These are phyloP conservation scores for Cavenderia fasciculata DNA, from an alignment of 78 protist species.

Conservation along the genomic window DNA sequence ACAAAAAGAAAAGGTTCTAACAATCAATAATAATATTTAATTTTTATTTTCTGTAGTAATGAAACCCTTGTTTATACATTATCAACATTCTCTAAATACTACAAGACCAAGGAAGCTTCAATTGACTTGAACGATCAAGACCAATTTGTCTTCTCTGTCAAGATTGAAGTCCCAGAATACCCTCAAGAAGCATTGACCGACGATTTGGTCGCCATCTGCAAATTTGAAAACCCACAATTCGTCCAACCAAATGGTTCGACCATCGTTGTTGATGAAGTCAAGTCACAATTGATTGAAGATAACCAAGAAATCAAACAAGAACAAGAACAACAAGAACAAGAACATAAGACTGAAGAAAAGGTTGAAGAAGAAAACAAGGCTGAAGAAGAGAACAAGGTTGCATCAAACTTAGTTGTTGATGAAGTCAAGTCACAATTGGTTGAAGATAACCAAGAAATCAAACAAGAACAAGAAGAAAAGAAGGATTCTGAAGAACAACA, in stretches of 20 bases:
- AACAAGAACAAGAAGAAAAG: not conserved
- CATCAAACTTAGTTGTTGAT: not conserved
- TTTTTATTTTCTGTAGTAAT: not conserved
- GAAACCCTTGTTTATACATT: slow-evolving; percentile 7
- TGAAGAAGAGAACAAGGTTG: not conserved
- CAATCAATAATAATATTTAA: not conserved
- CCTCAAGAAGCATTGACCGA: no score
- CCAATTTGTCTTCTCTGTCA: not conserved
- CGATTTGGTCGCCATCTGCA: not conserved
- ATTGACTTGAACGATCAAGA: no score
- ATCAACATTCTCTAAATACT: slow-evolving; percentile 17
- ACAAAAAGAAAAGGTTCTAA: not conserved
- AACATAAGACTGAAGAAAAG: no score
- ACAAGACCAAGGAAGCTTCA: slow-evolving; percentile 5
- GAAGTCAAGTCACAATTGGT: not conserved
- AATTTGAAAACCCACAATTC: slow-evolving; percentile 33
- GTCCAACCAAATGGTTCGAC: slow-evolving; percentile 18
- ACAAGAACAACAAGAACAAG: not conserved
- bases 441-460: not conserved
- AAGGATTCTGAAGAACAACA: not conserved
- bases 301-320: not conserved
- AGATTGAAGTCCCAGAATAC: not conserved
- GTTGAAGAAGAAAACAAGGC: not conserved
- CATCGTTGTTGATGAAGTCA: no score
- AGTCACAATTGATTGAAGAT: not conserved